Evolutionary conservation across 2,329 filamentous ascomycete species (phyloP).

Genomic region (Verticillium tricorpus): DNA sequence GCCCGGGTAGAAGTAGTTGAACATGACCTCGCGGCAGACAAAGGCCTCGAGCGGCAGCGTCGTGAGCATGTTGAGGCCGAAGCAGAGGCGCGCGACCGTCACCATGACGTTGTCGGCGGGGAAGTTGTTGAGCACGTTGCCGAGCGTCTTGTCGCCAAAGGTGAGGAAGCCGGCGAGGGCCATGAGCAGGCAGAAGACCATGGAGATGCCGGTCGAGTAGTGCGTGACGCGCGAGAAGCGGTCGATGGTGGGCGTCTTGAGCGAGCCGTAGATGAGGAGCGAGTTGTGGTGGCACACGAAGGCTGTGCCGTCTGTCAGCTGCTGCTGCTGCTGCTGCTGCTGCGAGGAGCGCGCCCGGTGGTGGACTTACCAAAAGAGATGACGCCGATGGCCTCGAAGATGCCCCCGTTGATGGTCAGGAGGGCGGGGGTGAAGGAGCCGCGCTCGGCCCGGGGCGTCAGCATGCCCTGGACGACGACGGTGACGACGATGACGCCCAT

Average conservation of each 20-base stretch:
- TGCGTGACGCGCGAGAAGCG: slow-evolving; percentile 92
- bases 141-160: slow-evolving; percentile 86
- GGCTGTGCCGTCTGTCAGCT: slow-evolving; percentile 37
- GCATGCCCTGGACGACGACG: slow-evolving; percentile 76
- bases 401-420: slow-evolving; percentile 76
- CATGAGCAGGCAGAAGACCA: slow-evolving; percentile 87
- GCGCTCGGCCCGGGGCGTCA: slow-evolving; percentile 65
- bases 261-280: slow-evolving; percentile 92
- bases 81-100: slow-evolving; percentile 90
- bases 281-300: slow-evolving; percentile 88
- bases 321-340: slow-evolving; percentile 16
- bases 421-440: slow-evolving; percentile 67
- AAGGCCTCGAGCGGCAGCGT: slow-evolving; percentile 95
- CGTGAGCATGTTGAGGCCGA: slow-evolving; percentile 98
- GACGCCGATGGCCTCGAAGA: slow-evolving; percentile 95
- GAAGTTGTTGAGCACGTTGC: slow-evolving; percentile 98
- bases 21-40: slow-evolving; percentile 95
- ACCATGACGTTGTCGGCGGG: slow-evolving; percentile 86
- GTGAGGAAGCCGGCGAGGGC: slow-evolving; percentile 86
- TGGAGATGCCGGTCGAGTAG: slow-evolving; percentile 84
- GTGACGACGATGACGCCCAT: slow-evolving; percentile 89
- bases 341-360: neutral
- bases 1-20: slow-evolving; percentile 69
- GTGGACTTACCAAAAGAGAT: slow-evolving; percentile 80
- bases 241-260: slow-evolving; percentile 91